These are phyloP conservation scores for Hypoxylon perforatum DNA, from an alignment of 495 filamentous ascomycete genomes.

Conservation along the genomic window DNA sequence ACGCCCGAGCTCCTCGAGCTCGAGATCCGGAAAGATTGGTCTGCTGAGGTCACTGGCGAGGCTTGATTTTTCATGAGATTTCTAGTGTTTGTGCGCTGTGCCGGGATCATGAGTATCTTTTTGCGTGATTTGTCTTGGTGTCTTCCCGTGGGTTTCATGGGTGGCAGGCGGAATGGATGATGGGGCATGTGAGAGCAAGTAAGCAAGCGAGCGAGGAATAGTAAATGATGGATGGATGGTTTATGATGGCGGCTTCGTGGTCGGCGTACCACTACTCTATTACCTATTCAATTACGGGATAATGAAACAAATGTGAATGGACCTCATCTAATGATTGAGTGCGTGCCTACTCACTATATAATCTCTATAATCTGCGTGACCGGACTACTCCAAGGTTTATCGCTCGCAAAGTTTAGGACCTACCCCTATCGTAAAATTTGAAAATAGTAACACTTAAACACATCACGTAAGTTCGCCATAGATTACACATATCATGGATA, in stretches of 20 bases:
- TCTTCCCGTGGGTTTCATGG: too few species aligned
- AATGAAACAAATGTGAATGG: constrained; percentile 12
- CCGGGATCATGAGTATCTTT: too few species aligned
- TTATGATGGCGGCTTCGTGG: constrained; percentile 21
- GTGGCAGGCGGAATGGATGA: not conserved
- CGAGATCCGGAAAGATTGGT: constrained; percentile 66
- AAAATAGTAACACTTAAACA: too few species aligned
- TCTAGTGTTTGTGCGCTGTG: too few species aligned
- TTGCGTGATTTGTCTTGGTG: constrained; percentile 4
- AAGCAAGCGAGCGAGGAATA: constrained; percentile 1
- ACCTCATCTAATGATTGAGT: not conserved
- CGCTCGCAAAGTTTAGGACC: too few species aligned
- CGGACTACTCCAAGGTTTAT: too few species aligned
- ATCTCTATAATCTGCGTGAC: too few species aligned
- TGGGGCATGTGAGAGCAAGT: not conserved
- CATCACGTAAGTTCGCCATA: too few species aligned
- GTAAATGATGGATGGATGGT: constrained; percentile 7
- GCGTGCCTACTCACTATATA: too few species aligned
- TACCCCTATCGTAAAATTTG: too few species aligned
- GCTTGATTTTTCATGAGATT: too few species aligned
- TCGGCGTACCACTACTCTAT: constrained; percentile 19
- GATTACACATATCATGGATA: too few species aligned
- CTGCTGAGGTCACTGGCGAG: constrained; percentile 59
- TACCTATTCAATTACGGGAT: constrained; percentile 11
- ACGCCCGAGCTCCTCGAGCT: constrained; percentile 66